These are phyloP conservation scores for Collybiopsis luxurians DNA, from an alignment of 768 basidiomycete species.

Conservation along the genomic window DNA sequence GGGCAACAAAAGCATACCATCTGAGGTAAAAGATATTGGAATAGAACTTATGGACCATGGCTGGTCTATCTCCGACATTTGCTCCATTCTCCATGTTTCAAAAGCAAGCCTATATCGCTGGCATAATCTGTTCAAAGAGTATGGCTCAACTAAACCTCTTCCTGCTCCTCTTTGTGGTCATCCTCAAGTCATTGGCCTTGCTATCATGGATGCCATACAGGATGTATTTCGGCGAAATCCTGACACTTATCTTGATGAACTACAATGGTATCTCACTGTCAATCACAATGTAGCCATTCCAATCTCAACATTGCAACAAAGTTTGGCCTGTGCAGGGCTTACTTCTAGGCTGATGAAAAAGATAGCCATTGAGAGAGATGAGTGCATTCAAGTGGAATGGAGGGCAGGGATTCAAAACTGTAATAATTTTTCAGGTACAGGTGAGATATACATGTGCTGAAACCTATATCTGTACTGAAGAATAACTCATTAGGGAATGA, in stretches of 20 bases:
- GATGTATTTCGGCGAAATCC: background rate
- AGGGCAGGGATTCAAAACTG: background rate
- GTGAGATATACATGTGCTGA: conserved; percentile 5
- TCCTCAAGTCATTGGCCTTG: background rate
- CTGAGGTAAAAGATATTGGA: background rate
- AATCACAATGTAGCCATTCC: conserved; percentile 15
- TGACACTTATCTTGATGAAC: background rate
- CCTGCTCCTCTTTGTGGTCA: background rate
- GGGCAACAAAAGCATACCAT: background rate
- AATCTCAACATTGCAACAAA: background rate
- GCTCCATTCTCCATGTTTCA: conserved; percentile 2
- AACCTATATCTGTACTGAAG: background rate
- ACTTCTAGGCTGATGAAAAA: conserved; percentile 19
- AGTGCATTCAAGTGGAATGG: no score
- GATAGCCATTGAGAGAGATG: conserved; percentile 15
- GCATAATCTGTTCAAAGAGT: conserved; percentile 1
- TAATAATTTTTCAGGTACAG: conserved; percentile 7
- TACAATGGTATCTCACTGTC: conserved; percentile 1
- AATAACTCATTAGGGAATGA: conserved; percentile 4
- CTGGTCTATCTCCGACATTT: background rate
- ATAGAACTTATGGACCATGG: background rate
- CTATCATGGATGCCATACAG: background rate
- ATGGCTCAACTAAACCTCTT: background rate
- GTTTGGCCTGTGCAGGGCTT: conserved; percentile 14
- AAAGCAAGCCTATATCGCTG: conserved; percentile 8